A percentile compares a stretch with the other conserved stretches of the same genome.
Evolutionary conservation across 176 grass and related monocot species (phyloP).

Genomic region (Carex littledalei): DNA sequence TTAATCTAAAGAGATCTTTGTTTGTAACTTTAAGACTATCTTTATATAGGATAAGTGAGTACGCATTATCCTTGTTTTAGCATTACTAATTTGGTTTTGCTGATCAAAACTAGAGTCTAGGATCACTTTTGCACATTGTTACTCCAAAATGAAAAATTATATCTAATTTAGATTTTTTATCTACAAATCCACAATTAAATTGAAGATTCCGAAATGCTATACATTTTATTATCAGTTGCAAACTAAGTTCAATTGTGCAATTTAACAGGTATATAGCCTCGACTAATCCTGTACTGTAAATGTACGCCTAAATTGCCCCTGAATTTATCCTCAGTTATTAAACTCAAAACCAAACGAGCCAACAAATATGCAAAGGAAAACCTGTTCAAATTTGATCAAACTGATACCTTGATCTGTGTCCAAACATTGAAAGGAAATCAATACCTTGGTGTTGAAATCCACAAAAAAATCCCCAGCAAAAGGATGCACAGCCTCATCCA

Average conservation of each 20-base stretch:
- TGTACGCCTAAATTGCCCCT: background rate
- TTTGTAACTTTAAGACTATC: background rate
- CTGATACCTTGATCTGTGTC: background rate
- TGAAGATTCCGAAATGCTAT: background rate
- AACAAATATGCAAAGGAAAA: background rate
- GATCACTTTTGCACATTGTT: background rate
- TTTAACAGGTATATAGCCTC: background rate
- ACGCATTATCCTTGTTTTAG: background rate
- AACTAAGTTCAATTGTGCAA: background rate
- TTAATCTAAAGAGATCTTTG: background rate
- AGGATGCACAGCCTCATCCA: conserved; percentile 43
- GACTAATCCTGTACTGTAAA: background rate
- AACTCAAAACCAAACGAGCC: background rate
- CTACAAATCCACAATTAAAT: background rate
- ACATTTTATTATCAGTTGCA: background rate
- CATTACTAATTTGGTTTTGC: background rate
- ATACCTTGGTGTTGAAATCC: conserved; percentile 45
- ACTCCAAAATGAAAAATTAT: background rate
- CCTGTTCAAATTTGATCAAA: background rate
- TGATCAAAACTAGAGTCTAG: background rate
- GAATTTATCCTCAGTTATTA: background rate
- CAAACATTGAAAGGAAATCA: background rate
- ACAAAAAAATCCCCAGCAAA: conserved; percentile 43
- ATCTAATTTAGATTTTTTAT: background rate
- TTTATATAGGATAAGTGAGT: background rate